Evolutionary conservation across 345 rosid genomes (phyloP).

Genomic region (Cardamine resedifolia): DNA sequence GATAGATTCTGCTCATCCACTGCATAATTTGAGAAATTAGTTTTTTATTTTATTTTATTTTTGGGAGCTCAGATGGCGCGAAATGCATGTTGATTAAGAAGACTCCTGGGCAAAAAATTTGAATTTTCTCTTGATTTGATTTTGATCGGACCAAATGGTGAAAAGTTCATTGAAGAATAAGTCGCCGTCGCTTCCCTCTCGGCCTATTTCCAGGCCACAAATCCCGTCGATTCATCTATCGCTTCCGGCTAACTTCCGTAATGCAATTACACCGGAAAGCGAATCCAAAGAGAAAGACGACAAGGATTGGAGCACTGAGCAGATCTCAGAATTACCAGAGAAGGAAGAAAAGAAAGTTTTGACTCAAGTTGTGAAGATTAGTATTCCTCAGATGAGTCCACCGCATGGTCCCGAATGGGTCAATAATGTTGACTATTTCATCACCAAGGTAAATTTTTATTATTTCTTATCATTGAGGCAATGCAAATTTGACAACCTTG

Average conservation of each 20-base stretch:
- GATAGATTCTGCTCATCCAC: no score
- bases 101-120: no score
- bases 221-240: constrained; percentile 61
- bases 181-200: constrained; percentile 77
- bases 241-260: constrained; percentile 52
- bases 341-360: constrained; percentile 39
- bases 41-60: no score
- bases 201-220: constrained; percentile 55
- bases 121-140: not conserved
- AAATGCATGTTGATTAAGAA: not conserved
- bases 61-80: no score
- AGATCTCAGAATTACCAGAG: not conserved
- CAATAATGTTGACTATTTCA: constrained; percentile 62
- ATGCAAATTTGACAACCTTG: not conserved
- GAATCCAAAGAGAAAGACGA: constrained; percentile 37
- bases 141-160: constrained; percentile 39
- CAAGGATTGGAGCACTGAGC: constrained; percentile 48
- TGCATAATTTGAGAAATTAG: no score
- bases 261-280: no score
- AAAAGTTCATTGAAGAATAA: constrained; percentile 69
- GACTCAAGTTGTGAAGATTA: constrained; percentile 41
- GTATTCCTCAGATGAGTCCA: not conserved
- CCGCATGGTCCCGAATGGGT: constrained; percentile 44
- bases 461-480: not conserved
- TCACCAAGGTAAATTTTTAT: constrained; percentile 50